These are phyloP conservation scores for Penicillium coprophilum DNA, from an alignment of 495 filamentous ascomycete genomes.

Conservation along the genomic window DNA sequence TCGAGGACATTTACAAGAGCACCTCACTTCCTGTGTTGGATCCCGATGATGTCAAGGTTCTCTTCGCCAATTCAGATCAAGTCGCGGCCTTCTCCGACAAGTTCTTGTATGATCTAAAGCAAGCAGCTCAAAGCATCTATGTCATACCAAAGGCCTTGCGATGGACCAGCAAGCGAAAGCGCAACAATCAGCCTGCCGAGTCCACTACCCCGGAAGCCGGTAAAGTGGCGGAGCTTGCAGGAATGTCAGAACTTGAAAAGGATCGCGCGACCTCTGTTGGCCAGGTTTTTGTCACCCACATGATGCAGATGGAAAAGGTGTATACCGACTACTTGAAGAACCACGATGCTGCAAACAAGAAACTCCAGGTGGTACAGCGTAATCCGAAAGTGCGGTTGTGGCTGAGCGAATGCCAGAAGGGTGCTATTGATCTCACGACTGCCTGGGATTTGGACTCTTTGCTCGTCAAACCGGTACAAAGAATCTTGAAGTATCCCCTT, in stretches of 20 bases:
- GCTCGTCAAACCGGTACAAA: slow-evolving; percentile 92
- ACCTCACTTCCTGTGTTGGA: slow-evolving; percentile 79
- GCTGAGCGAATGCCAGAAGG: slow-evolving; percentile 86
- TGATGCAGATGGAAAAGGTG: slow-evolving; percentile 76
- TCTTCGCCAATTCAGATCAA: slow-evolving; percentile 89
- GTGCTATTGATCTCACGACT: slow-evolving; percentile 81
- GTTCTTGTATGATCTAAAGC: slow-evolving; percentile 76
- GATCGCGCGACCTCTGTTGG: slow-evolving; percentile 78
- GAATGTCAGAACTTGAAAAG: slow-evolving; percentile 59
- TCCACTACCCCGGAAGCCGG: not conserved
- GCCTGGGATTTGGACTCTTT: slow-evolving; percentile 95
- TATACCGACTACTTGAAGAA: slow-evolving; percentile 86
- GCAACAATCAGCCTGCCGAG: slow-evolving; percentile 35
- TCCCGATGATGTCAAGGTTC: slow-evolving; percentile 75
- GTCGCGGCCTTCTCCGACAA: slow-evolving; percentile 77
- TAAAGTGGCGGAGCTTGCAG: slow-evolving; percentile 36
- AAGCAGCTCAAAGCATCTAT: slow-evolving; percentile 73
- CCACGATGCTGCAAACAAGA: slow-evolving; percentile 78
- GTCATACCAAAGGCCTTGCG: slow-evolving; percentile 55
- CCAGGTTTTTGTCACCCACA: slow-evolving; percentile 69
- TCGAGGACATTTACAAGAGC: slow-evolving; percentile 95
- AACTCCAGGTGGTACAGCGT: slow-evolving; percentile 68
- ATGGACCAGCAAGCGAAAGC: slow-evolving; percentile 56
- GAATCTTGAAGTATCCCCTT: slow-evolving; percentile 87
- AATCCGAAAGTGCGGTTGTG: slow-evolving; percentile 79